Percentiles rank a stretch among this genome's conserved stretches.
Evolutionary conservation across 139 green algal species (phyloP).

Genomic region (Zygnema circumcarinatum): DNA sequence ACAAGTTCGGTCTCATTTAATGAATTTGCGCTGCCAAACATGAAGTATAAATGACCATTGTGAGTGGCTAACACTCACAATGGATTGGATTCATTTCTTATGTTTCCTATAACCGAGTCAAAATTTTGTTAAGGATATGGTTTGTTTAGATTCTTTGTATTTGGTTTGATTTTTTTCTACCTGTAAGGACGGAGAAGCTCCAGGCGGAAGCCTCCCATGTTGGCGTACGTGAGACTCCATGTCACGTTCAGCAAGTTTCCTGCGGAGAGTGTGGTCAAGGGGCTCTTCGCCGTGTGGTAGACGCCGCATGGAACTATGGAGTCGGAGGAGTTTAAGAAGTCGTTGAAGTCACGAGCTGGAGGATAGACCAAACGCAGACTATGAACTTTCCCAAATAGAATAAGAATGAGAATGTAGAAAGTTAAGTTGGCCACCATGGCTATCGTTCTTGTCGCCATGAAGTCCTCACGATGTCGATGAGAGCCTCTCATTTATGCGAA

Average conservation of each 20-base stretch:
- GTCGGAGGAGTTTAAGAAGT: conserved; percentile 9
- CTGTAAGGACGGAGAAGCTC: conserved; percentile 35
- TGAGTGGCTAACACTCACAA: not conserved
- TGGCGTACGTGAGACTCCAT: conserved; percentile 35
- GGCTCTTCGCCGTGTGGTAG: conserved; percentile 5
- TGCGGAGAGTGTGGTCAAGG: conserved; percentile 25
- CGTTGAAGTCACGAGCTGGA: conserved; percentile 24
- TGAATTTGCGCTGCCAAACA: conserved; percentile 12
- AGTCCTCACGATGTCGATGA: too few relatives aligned
- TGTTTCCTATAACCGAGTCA: not conserved
- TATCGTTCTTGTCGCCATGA: too few relatives aligned
- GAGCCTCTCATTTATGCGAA: too few relatives aligned
- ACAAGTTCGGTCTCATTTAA: not conserved
- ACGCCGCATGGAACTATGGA: conserved; percentile 28
- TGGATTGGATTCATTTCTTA: not conserved
- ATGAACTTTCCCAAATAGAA: too few relatives aligned
- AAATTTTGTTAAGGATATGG: not conserved
- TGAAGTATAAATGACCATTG: not conserved
- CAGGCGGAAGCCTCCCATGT: conserved; percentile 29
- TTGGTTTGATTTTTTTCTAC: too few relatives aligned
- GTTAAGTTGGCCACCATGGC: too few relatives aligned
- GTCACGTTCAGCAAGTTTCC: conserved; percentile 44
- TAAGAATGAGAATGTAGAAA: too few relatives aligned
- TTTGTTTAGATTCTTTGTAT: too few relatives aligned
- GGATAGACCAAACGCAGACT: conserved; percentile 27